Evolutionary conservation across 139 green algal species (phyloP), one percentile per base, ranked within the genome.

Genomic region (Haematococcus lacustris): DNA sequence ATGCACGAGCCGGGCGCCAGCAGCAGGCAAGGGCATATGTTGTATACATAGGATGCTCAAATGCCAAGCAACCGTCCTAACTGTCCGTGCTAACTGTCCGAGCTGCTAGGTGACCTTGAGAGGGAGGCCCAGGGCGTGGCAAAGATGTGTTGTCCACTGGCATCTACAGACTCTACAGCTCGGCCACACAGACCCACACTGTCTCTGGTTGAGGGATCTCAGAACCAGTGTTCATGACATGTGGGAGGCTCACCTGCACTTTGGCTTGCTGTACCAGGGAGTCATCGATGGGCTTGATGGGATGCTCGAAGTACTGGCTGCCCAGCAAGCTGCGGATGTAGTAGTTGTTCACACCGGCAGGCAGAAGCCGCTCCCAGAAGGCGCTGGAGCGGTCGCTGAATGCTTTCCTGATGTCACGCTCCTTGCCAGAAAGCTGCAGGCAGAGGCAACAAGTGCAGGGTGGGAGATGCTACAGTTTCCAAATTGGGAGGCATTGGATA

Each of bases 281-380:
- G 66, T 40, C 38, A 23, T n/a, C 35, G 25, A 76, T 41, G 7
- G 60, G 47, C 30, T 40, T 34, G 47, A 76, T 34, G 2, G 76
- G 68, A 41, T 68, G 72, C 71, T 75, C 71, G 43, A 77, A 80
- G 69, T 76, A 80, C 35, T 69, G 74, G n/a, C 63, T 32, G 1
- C 74, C 74, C 68, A 80, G 47, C 68, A 80, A 51, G 7, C 51
- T 70, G 66, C 78, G 70, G 21, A 73, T 78, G 73, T 76, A 83
- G 59, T 83, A 83, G 74, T 83, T 83, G 73, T 83, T 80, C 7
- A 80, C 78, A 57, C 40, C 78, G 1, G 73, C 74, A 4, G 78
- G 78, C 66, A 83, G 37, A 34, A 83, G 60, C 0, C 70, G 70
- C 72, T 83, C 78, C 78, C 78, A 83, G 66, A 83, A 83, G 34